Evolutionary conservation across 345 rosid genomes (phyloP).

Genomic region (Psidium friedrichsthalianum): DNA sequence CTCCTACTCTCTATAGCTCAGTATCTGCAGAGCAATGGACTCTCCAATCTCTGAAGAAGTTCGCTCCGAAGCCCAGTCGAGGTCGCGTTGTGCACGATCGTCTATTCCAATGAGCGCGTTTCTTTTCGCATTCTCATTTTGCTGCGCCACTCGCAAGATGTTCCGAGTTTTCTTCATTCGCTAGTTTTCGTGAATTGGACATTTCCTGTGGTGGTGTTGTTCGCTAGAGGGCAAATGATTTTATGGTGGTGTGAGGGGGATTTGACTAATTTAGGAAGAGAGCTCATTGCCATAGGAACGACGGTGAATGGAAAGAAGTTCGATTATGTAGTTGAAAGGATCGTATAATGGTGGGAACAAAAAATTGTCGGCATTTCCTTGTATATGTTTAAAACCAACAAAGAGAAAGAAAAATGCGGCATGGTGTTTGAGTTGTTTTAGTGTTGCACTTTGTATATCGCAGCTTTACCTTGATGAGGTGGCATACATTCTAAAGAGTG

Average conservation of each 20-base stretch:
- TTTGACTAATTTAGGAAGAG: background rate
- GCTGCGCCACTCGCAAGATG: background rate
- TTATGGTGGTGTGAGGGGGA: background rate
- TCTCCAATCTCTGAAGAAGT: slow-evolving; percentile 62
- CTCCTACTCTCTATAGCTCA: slow-evolving; percentile 46
- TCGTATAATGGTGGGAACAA: background rate
- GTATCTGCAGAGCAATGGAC: slow-evolving; percentile 41
- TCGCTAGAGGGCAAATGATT: background rate
- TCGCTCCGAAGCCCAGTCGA: slow-evolving; percentile 53
- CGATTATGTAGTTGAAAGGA: background rate
- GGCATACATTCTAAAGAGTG: background rate
- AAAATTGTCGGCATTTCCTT: background rate
- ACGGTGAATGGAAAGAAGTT: background rate
- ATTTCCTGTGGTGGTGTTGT: background rate
- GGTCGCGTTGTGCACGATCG: slow-evolving; percentile 12
- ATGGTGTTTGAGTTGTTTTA: background rate
- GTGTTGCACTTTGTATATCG: background rate
- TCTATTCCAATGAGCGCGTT: background rate
- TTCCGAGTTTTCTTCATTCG: background rate
- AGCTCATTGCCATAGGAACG: background rate
- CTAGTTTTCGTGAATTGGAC: background rate
- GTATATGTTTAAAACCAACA: background rate
- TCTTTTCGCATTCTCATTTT: background rate
- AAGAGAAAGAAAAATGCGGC: background rate
- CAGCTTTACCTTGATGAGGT: background rate